These are phyloP conservation scores for Piromyces finnis DNA, from an alignment of 192 early-diverging fungal species.

Conservation along the genomic window DNA sequence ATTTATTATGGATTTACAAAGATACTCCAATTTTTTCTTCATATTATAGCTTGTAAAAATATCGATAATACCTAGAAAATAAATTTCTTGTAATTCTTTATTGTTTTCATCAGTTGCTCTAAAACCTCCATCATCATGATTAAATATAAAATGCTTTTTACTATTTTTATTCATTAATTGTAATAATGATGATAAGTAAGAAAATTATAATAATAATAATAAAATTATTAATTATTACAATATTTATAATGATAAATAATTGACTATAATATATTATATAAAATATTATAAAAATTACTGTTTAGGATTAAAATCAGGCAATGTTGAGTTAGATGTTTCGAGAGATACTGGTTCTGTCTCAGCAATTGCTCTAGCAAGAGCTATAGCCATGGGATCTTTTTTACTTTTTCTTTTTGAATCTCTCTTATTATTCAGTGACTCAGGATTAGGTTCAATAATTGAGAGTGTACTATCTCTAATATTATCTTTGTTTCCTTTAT, in stretches of 20 bases:
- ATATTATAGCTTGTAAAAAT: slow-evolving; percentile 89
- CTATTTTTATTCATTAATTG: background rate
- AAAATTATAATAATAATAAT: no score
- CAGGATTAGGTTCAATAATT: slow-evolving; percentile 50
- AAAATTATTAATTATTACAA: no score
- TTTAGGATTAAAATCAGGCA: slow-evolving; percentile 32
- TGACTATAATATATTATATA: no score
- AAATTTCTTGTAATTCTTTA: slow-evolving; percentile 48
- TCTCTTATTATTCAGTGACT: background rate
- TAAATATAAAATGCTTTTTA: slow-evolving; percentile 65
- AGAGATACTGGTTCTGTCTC: slow-evolving; percentile 34
- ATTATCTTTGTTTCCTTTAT: slow-evolving; percentile 51
- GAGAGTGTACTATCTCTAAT: slow-evolving; percentile 81
- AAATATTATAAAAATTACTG: slow-evolving; percentile 2
- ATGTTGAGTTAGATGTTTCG: slow-evolving; percentile 23
- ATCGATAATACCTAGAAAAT: slow-evolving; percentile 95
- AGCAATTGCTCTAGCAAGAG: slow-evolving; percentile 15
- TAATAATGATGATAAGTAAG: no score
- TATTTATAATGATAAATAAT: no score
- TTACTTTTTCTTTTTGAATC: slow-evolving; percentile 5
- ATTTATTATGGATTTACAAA: slow-evolving; percentile 65
- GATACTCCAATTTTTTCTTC: slow-evolving; percentile 72
- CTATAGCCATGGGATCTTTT: slow-evolving; percentile 19
- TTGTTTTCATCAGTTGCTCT: slow-evolving; percentile 54
- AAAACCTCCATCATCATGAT: slow-evolving; percentile 81